A percentile compares a stretch with the other conserved stretches of the same genome.
These are phyloP conservation scores for Xylariaceae sp. DNA, from an alignment of 2,329 filamentous ascomycete genomes.

Conservation along the genomic window DNA sequence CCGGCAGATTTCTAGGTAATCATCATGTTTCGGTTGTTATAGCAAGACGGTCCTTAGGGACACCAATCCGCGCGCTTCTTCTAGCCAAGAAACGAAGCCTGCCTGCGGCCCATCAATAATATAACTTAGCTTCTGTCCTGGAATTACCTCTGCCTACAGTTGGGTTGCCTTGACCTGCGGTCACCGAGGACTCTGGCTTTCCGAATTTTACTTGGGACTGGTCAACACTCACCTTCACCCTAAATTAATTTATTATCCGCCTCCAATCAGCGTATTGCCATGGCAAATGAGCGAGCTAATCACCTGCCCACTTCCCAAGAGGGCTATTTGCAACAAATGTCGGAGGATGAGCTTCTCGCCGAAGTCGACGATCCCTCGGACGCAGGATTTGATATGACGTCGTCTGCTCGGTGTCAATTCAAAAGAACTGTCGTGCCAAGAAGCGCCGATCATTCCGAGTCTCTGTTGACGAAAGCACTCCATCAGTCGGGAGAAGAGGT, in stretches of 20 bases:
- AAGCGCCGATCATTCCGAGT: constrained; percentile 61
- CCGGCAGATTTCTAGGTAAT: constrained; percentile 4
- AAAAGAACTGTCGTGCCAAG: constrained; percentile 46
- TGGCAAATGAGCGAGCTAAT: constrained; percentile 38
- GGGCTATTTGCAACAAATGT: constrained; percentile 40
- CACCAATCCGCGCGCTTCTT: constrained; percentile 29
- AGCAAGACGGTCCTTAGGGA: constrained; percentile 42
- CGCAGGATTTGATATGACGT: constrained; percentile 33
- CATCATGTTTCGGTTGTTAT: constrained; percentile 35
- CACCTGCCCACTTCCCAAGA: constrained; percentile 39
- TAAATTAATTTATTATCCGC: constrained; percentile 11
- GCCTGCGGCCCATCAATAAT: constrained; percentile 21
- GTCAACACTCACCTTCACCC: neutral
- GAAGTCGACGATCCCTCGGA: constrained; percentile 91
- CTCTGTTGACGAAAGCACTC: constrained; percentile 82
- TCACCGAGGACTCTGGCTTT: constrained; percentile 7
- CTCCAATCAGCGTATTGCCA: constrained; percentile 19
- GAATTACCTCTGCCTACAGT: constrained; percentile 13
- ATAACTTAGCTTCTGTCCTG: constrained; percentile 1
- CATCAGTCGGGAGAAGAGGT: constrained; percentile 58
- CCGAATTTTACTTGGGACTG: neutral
- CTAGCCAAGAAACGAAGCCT: constrained; percentile 27
- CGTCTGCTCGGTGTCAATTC: constrained; percentile 37
- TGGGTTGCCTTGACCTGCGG: constrained; percentile 3
- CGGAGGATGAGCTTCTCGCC: constrained; percentile 60